Evolutionary conservation across 2,329 filamentous ascomycete species (phyloP).

Genomic region (Nannizziopsis barbatae): DNA sequence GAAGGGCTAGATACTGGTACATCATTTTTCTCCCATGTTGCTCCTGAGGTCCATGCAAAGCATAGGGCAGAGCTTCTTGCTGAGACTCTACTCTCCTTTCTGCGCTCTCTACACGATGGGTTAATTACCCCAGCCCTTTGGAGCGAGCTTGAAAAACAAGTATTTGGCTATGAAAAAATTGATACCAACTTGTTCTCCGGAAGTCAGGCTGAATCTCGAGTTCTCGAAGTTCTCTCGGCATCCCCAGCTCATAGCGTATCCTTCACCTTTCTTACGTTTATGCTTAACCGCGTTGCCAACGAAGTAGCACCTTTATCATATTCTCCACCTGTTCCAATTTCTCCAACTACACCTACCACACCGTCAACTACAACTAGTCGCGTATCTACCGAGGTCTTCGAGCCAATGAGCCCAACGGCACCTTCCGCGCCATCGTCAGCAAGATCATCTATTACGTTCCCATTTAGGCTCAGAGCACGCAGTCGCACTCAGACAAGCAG

Average conservation of each 20-base stretch:
- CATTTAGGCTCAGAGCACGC: constrained; percentile 14
- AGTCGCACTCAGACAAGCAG: constrained; percentile 9
- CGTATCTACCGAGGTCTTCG: constrained; percentile 18
- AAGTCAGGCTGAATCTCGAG: constrained; percentile 48
- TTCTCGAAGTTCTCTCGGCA: constrained; percentile 63
- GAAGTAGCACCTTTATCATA: constrained; percentile 39
- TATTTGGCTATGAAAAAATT: constrained; percentile 40
- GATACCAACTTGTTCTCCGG: constrained; percentile 35
- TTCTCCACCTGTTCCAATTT: constrained; percentile 8
- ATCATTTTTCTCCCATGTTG: constrained; percentile 51
- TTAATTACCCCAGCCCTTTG: constrained; percentile 62
- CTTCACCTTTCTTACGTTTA: constrained; percentile 76
- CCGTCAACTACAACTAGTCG: constrained; percentile 19
- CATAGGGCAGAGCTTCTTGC: constrained; percentile 64
- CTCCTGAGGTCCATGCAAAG: constrained; percentile 50
- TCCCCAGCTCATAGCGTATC: constrained; percentile 73
- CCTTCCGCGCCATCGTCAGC: constrained; percentile 19
- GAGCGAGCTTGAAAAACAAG: constrained; percentile 49
- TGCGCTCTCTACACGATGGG: constrained; percentile 65
- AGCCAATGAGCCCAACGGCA: constrained; percentile 23
- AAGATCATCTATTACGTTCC: constrained; percentile 7
- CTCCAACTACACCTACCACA: constrained; percentile 13
- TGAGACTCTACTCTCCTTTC: constrained; percentile 61
- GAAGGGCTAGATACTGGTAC: constrained; percentile 64
- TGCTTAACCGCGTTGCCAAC: constrained; percentile 51